Evolutionary conservation across 1,284 basidiomycete species (phyloP).

Genomic region (Malassezia cuniculi): DNA sequence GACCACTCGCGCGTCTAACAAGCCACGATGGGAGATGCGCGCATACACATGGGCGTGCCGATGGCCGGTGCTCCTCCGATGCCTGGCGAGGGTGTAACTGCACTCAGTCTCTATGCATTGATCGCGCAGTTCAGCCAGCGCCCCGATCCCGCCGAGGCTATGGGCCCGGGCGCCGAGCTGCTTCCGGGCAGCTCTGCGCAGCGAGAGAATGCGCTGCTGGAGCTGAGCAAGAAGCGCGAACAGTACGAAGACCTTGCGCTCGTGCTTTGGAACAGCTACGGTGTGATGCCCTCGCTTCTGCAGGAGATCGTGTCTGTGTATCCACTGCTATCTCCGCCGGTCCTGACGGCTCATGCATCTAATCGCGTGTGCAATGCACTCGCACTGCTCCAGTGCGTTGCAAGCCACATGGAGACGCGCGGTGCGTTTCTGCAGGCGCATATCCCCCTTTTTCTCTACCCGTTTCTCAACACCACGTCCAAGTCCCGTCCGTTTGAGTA

Average conservation of each 20-base stretch:
- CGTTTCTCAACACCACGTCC: slow-evolving; percentile 95
- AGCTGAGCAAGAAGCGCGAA: slow-evolving; percentile 96
- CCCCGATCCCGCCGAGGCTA: slow-evolving; percentile 22
- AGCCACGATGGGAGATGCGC: slow-evolving; percentile 9
- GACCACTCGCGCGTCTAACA: too few relatives aligned
- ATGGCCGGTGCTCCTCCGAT: too few relatives aligned
- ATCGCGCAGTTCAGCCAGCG: slow-evolving; percentile 44
- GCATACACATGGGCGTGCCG: background rate
- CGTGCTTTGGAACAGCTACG: slow-evolving; percentile 97
- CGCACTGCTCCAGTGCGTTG: slow-evolving; percentile 91
- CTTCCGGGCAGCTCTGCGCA: slow-evolving; percentile 33
- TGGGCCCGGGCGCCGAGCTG: slow-evolving; percentile 15
- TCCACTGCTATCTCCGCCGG: slow-evolving; percentile 84
- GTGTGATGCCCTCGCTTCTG: slow-evolving; percentile 94
- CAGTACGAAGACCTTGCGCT: slow-evolving; percentile 97
- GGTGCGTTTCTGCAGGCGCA: slow-evolving; percentile 55
- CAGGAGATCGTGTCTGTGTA: slow-evolving; percentile 99
- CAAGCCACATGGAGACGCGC: slow-evolving; percentile 41
- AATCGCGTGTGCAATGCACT: slow-evolving; percentile 99
- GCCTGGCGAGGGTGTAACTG: slow-evolving; percentile 22
- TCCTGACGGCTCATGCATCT: slow-evolving; percentile 93
- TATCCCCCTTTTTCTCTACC: slow-evolving; percentile 96
- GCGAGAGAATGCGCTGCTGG: slow-evolving; percentile 51
- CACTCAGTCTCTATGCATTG: slow-evolving; percentile 39
- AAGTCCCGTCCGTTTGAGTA: slow-evolving; percentile 99